Evolutionary conservation across 805 yeast genomes (phyloP), one percentile per base, ranked within the genome.

Genomic region (Starmerella apis): DNA sequence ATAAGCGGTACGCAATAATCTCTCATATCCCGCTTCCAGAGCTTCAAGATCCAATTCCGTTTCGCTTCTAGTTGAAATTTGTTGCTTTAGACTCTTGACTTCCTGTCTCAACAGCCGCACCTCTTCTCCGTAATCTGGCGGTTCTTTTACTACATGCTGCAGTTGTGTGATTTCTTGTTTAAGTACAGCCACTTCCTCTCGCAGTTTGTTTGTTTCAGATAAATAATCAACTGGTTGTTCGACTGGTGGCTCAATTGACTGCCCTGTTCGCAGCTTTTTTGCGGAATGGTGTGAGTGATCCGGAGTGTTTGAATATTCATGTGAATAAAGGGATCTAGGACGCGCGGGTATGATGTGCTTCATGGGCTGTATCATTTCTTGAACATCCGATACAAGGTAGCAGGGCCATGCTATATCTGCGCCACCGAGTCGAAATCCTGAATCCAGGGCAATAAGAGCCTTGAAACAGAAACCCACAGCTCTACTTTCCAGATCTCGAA

Each of bases 11-110:
- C 33, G 31, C 23, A 41, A 32, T 4, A 41, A 32, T 11, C 44
- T 7, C n/a, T 41, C 44, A n/a, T 25, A 41, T 5, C 44, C 44
- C 14, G 33, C 33, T 16, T 41, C 44, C 16, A 41, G 33, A 5
- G 23, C 10, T 6, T 16, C 16, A 16, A 41, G n/a, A 7, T 41
- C 44, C 14, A 16, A 4, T 10, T 41, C 23, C 9, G n/a, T n/a
- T 16, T 27, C 23, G 33, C 8, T 27, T 16, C 24, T 6, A 4
- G 22, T 19, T 3, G 14, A 6, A 24, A 38, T 10, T n/a, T 38
- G 31, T 30, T 38, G 30, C 16, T 38, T 38, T 9, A 38, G 13
- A 11, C 13, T 7, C 11, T n/a, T 23, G 18, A 38, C 30, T 11
- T 38, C 43, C 19, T n/a, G 20, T 19, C 31, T 8, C 5, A 38